Conservation (phyloP, 768 basidiomycete species). For the Russula lepida region DNA sequence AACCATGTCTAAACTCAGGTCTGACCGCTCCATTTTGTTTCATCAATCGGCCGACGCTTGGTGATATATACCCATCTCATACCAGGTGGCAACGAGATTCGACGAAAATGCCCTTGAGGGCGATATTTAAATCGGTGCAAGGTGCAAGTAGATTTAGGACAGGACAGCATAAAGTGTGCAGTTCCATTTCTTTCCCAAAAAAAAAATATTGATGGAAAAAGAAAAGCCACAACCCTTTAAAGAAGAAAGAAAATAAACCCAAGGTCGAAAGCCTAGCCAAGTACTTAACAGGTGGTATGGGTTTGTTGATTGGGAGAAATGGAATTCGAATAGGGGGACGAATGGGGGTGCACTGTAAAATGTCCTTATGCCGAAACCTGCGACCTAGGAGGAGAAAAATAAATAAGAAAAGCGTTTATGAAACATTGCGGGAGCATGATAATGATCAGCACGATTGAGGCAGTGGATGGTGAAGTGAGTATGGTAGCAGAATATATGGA, state of each 20-base stretch:
- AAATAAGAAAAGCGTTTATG: constrained; percentile 3
- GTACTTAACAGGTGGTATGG: neutral
- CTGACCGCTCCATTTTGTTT: too few species aligned
- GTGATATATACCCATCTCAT: too few species aligned
- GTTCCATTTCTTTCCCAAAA: neutral
- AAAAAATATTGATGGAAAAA: neutral
- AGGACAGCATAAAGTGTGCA: neutral
- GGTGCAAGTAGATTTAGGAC: neutral
- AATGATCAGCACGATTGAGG: neutral
- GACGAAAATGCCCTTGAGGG: neutral
- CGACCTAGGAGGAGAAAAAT: constrained; percentile 1
- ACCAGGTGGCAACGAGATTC: neutral
- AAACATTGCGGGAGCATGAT: neutral
- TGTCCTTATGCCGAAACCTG: constrained; percentile 13
- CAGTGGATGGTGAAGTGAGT: neutral
- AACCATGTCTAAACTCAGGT: too few species aligned
- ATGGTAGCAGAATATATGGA: constrained; percentile 7
- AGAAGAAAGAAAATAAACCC: neutral
- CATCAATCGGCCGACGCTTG: too few species aligned
- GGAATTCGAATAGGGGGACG: neutral
- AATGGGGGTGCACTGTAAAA: neutral
- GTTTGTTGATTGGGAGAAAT: neutral
- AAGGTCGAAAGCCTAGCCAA: neutral
- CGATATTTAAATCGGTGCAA: too few species aligned
- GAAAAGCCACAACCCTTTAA: neutral